Evolutionary conservation across 805 yeast species (phyloP).

Genomic region (Candida pini): DNA sequence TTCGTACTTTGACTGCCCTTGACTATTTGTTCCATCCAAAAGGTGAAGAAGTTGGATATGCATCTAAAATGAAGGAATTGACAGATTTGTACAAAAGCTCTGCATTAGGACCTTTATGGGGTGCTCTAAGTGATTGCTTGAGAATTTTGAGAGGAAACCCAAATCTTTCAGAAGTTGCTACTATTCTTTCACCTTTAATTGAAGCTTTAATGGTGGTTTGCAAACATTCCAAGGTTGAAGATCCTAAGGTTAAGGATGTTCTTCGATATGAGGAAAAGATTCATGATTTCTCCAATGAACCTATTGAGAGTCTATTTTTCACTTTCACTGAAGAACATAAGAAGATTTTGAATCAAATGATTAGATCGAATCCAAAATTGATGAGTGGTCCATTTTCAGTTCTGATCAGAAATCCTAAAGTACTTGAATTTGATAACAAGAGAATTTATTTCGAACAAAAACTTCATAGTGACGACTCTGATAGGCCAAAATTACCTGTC

Average conservation of each 20-base stretch:
- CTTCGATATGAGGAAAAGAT: conserved; percentile 57
- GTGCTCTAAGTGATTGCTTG: conserved; percentile 70
- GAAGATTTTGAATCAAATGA: conserved; percentile 85
- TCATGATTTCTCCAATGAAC: conserved; percentile 65
- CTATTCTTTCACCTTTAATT: conserved; percentile 77
- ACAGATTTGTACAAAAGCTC: conserved; percentile 59
- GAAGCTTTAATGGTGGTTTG: conserved; percentile 96
- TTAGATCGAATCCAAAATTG: conserved; percentile 80
- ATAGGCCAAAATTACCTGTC: conserved; percentile 47
- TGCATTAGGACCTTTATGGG: conserved; percentile 79
- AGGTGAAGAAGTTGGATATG: conserved; percentile 22
- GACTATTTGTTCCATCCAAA: conserved; percentile 67
- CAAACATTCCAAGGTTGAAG: conserved; percentile 69
- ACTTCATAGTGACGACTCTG: conserved; percentile 45
- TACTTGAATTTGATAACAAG: conserved; percentile 92
- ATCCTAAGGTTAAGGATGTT: conserved; percentile 47
- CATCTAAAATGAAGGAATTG: conserved; percentile 41
- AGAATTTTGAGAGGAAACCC: conserved; percentile 55
- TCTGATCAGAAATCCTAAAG: conserved; percentile 81
- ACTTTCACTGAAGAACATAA: conserved; percentile 86
- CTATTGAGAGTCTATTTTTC: conserved; percentile 73
- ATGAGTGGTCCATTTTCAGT: conserved; percentile 95
- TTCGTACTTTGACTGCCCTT: conserved; percentile 79
- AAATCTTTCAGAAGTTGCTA: conserved; percentile 59
- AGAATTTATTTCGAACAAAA: conserved; percentile 76